Evolutionary conservation across 768 basidiomycete genomes (phyloP), one percentile per base, ranked within the genome.

Genomic region (Auricularia auricula-judae): DNA sequence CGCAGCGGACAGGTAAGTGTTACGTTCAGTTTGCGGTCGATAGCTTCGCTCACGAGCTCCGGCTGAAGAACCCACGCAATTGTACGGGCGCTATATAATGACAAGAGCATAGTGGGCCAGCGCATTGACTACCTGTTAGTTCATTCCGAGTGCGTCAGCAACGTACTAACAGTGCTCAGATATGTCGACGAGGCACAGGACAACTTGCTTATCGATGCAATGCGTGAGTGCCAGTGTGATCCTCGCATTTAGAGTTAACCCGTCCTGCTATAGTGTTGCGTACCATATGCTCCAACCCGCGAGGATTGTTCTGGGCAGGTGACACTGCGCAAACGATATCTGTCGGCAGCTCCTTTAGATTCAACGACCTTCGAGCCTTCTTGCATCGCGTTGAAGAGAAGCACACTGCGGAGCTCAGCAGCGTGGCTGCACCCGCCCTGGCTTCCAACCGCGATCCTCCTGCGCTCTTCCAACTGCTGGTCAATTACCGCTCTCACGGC

Each of bases 281-380:
- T 36, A 76, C 76, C 0, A 70, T 90, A n/a, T 89, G 86, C 66
- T 72, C 72, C 11, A 89, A 89, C 68, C 79, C 82, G 0, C 75
- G 87, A 62, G 88, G 88, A 0, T 72, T 89, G 21, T 86, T 90
- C 66, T 89, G 87, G 86, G 88, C 87, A 1, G 89, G 89, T 0
- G 89, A 91, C 69, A 89, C 89, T 0, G 87, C 89, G 0, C 89
- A 91, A 67, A 87, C 88, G 0, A 90, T 91, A 44, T 84, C 86
- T 0, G 80, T 82, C 0, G 89, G 88, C 2, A 87, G 86, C 66
- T 80, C 86, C 0, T 91, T 91, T 68, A 76, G 84, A 10, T 91
- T 91, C 70, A 76, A 86, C 63, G 86, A 89, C 54, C 70, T 91
- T 62, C 89, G 85, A 70, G 82, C 88, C 0, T 88, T 87, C 67